Evolutionary conservation across 805 yeast genomes (phyloP).

Genomic region (Spathaspora passalidarum): DNA sequence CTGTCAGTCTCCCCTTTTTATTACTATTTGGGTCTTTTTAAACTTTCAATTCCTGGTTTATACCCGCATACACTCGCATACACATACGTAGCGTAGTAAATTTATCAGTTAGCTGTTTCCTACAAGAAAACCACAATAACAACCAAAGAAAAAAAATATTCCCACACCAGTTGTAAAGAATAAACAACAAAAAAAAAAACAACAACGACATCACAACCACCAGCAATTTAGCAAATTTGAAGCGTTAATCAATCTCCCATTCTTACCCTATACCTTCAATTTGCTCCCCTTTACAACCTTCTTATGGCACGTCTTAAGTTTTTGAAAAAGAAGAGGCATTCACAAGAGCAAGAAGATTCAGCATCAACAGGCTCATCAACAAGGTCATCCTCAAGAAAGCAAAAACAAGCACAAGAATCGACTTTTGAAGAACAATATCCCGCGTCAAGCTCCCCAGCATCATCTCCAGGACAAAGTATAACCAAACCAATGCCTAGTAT

Average conservation of each 20-base stretch:
- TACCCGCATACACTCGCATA: neutral
- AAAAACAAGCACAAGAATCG: neutral
- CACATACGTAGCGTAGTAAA: neutral
- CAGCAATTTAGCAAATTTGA: no score
- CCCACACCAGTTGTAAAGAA: neutral
- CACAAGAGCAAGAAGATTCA: conserved; percentile 3
- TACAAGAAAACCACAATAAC: neutral
- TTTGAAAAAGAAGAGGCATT: conserved; percentile 44
- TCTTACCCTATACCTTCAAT: no score
- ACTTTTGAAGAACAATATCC: neutral
- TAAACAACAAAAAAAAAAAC: neutral
- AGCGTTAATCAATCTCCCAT: no score
- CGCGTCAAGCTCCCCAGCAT: neutral
- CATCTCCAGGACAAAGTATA: neutral
- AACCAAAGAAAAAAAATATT: neutral
- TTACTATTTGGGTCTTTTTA: no score
- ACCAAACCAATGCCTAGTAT: neutral
- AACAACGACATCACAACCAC: no score
- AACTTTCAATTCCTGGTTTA: neutral
- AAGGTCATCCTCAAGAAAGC: conserved; percentile 3
- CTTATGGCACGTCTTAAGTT: conserved; percentile 58
- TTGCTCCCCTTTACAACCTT: no score
- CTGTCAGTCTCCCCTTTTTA: no score
- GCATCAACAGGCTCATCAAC: conserved; percentile 1
- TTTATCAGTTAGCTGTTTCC: neutral